Conservation (phyloP, 2,329 filamentous ascomycete genomes). For the Pleurostoma richardsiae region DNA sequence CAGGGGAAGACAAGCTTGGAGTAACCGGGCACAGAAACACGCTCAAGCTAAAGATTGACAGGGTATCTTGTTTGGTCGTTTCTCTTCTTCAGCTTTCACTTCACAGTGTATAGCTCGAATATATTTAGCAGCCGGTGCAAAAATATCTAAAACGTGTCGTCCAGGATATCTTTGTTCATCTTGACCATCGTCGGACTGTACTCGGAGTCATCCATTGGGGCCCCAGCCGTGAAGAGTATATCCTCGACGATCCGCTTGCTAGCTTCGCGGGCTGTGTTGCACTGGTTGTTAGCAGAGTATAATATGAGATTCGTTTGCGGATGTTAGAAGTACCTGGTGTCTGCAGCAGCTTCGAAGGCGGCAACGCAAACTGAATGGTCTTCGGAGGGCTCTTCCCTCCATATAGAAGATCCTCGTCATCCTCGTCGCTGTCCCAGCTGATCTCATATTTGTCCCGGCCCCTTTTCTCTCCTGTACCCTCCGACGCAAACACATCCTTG, state of each 20-base stretch:
- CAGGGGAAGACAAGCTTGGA: too few relatives aligned
- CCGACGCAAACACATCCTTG: slow-evolving; percentile 40
- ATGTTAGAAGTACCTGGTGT: slow-evolving; percentile 59
- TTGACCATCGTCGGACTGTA: slow-evolving; percentile 63
- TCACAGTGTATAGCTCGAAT: too few relatives aligned
- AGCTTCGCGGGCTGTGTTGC: slow-evolving; percentile 62
- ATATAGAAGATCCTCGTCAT: slow-evolving; percentile 56
- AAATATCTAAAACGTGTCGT: slow-evolving; percentile 51
- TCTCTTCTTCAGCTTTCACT: too few relatives aligned
- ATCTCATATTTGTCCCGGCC: slow-evolving; percentile 45
- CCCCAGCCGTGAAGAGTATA: slow-evolving; percentile 70
- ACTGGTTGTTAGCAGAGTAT: too few relatives aligned
- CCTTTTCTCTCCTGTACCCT: slow-evolving; percentile 16
- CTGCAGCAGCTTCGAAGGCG: slow-evolving; percentile 71
- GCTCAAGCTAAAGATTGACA: too few relatives aligned
- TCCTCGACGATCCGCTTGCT: slow-evolving; percentile 79
- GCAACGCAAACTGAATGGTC: slow-evolving; percentile 81
- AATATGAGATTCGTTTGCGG: too few relatives aligned
- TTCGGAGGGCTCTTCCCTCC: slow-evolving; percentile 86
- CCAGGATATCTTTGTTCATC: slow-evolving; percentile 56
- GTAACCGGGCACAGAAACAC: too few relatives aligned
- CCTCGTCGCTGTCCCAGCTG: slow-evolving; percentile 72
- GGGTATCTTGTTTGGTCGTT: too few relatives aligned
- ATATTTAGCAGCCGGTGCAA: too few relatives aligned
- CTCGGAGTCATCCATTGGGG: slow-evolving; percentile 48